Conservation (phyloP, 176 grass and related monocot species). For the Oryza glaberrima region DNA sequence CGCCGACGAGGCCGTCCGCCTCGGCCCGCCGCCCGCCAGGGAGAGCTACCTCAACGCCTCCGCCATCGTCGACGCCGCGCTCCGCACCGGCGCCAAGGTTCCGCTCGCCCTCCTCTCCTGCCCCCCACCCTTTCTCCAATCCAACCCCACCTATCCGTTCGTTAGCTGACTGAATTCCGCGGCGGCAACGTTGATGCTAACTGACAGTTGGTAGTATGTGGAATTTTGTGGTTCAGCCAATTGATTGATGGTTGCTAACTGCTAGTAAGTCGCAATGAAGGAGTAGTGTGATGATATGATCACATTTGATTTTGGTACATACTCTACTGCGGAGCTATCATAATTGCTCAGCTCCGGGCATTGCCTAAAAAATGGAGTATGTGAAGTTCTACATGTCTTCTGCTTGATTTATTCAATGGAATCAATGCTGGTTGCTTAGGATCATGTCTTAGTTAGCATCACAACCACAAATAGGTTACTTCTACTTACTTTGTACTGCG, state of each 20-base stretch:
- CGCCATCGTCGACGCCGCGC: constrained; percentile 79
- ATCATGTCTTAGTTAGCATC: background rate
- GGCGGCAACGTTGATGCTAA: background rate
- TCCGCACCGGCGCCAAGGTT: constrained; percentile 79
- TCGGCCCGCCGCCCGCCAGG: constrained; percentile 71
- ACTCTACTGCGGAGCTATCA: background rate
- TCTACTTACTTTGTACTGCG: background rate
- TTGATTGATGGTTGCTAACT: background rate
- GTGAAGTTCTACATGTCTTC: background rate
- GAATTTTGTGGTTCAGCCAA: background rate
- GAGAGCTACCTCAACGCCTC: constrained; percentile 83
- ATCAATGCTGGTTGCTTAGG: background rate
- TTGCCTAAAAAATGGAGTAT: background rate
- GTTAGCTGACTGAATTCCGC: background rate
- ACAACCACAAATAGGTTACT: constrained; percentile 1
- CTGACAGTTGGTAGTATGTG: background rate
- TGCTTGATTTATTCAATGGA: background rate
- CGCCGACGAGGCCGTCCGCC: constrained; percentile 74
- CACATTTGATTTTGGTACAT: background rate
- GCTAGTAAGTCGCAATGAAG: background rate
- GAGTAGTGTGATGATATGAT: background rate
- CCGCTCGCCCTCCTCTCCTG: background rate
- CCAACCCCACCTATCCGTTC: too few relatives aligned
- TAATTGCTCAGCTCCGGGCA: too few relatives aligned
- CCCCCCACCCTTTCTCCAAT: background rate